Percentiles rank a stretch among this genome's conserved stretches.
Evolutionary conservation across 2,329 filamentous ascomycete genomes (phyloP).

Genomic region (Aspergillus brunneoviolaceus): DNA sequence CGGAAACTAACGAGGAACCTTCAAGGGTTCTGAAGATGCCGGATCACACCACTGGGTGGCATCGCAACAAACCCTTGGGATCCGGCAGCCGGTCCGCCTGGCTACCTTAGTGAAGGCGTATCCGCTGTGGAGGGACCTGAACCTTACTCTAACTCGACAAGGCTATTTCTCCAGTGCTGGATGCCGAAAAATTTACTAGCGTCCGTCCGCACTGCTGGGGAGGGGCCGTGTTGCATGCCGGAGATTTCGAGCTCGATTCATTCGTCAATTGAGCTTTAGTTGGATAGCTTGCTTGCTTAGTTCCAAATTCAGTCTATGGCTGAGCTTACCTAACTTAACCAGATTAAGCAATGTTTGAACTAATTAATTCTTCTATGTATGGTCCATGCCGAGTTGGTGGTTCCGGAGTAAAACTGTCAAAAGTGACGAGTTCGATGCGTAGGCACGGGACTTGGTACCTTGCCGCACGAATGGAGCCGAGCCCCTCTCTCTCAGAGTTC

Average conservation of each 20-base stretch:
- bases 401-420: neutral
- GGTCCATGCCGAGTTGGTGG: neutral
- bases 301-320: neutral
- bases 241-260: constrained; percentile 4
- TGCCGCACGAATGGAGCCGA: no score
- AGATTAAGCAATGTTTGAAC: no score
- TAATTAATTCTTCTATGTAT: neutral
- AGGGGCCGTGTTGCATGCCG: neutral
- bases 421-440: constrained; percentile 3
- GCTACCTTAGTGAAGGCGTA: neutral
- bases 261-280: neutral
- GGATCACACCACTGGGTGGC: constrained; percentile 21
- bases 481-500: neutral
- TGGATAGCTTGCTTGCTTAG: neutral
- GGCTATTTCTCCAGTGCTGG: constrained; percentile 11
- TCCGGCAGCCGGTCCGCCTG: constrained; percentile 16
- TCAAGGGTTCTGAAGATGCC: constrained; percentile 12
- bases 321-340: neutral
- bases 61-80: constrained; percentile 13
- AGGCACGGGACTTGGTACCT: neutral
- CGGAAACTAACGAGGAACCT: neutral
- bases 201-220: neutral
- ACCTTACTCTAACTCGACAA: constrained; percentile 12
- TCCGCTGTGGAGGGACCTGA: neutral
- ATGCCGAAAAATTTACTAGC: constrained; percentile 10